Base-by-base conservation (phyloP, 345 rosid genomes). In the Theobroma cacao region DNA sequence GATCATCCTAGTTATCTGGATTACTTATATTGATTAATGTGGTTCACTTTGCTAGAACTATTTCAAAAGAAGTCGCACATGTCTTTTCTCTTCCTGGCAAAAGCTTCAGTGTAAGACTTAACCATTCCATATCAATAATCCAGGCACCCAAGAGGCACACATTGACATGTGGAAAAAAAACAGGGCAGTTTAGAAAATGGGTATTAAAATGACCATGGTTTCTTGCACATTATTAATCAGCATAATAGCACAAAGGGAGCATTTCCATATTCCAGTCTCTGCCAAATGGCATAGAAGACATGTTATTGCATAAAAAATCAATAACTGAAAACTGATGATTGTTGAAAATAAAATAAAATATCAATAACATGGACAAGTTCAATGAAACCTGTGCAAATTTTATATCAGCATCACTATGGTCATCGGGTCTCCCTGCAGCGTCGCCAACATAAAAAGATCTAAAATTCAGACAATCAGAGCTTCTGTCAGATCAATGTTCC, bases 371-470 rank as follows among this genome's bases (percentile, higher is more conserved):
- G 28, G 17, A 43, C 40, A 75, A 75, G 43, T 60, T 59, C 30
- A 60, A 59, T 9, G 38, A 34, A 69, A 94, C 99, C 97, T 90
- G 81, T 17, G 99, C 98, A 87, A 96, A 96, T 82, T 91, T 86
- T 50, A 84, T 78, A 84, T 94, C 99, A 77, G 98, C 94, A 67
- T 96, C 95, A 74, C 98, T 91, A 80, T 92, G 97, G 83, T 96
- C 98, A 5, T 76, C 72, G 41, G 70, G 78, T 81, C 99, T 92
- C 74, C 99, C 99, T 3, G 97, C 97, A 66, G 99, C 98, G 83
- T 96, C 99, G 15, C 99, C 99, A 58, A 95, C 99, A 76, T 92
- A 96, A 81, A 94, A 96, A 4, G 98, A 94, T 84, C 99, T 96
- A 80, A 74, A 80, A 59, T 47, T 15, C 72, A 40, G 77, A 30